These are phyloP conservation scores for Lodderomyces beijingensis DNA, from an alignment of 1,139 yeast genomes.

Conservation along the genomic window DNA sequence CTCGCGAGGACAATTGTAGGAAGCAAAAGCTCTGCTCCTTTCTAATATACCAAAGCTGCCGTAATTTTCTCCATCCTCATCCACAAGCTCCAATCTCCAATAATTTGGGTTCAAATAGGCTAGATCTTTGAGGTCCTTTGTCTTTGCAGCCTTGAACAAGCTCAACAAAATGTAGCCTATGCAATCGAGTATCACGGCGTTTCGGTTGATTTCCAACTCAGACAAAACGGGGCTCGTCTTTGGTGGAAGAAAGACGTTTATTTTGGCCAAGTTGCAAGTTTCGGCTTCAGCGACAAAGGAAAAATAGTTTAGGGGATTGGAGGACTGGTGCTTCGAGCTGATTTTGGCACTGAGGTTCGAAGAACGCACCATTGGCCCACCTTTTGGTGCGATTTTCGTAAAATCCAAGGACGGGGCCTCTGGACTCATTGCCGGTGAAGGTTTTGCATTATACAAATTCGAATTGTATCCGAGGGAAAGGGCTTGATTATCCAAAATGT, in stretches of 20 bases:
- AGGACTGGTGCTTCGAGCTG: slow-evolving; percentile 29
- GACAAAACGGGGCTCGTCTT: slow-evolving; percentile 26
- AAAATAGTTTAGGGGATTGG: slow-evolving; percentile 52
- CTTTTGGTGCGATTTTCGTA: slow-evolving; percentile 21
- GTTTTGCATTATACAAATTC: slow-evolving; percentile 5
- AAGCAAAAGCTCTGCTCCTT: slow-evolving; percentile 47
- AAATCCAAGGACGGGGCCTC: slow-evolving; percentile 17
- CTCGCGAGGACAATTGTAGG: slow-evolving; percentile 63
- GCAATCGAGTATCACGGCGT: slow-evolving; percentile 53
- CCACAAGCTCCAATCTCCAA: slow-evolving; percentile 68
- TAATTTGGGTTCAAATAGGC: slow-evolving; percentile 47
- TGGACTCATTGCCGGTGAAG: slow-evolving; percentile 2
- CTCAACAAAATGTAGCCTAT: slow-evolving; percentile 56
- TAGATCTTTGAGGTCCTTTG: slow-evolving; percentile 14
- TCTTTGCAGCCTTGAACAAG: slow-evolving; percentile 21
- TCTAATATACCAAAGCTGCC: slow-evolving; percentile 70
- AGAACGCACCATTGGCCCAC: slow-evolving; percentile 1
- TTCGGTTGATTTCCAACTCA: slow-evolving; percentile 37
- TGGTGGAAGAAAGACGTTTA: slow-evolving; percentile 39
- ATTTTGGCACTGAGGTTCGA: slow-evolving; percentile 42
- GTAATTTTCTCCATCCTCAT: slow-evolving; percentile 78
- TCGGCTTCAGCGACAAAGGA: slow-evolving; percentile 37
- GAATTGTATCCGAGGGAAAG: slow-evolving; percentile 1
- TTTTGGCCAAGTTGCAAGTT: slow-evolving; percentile 25
- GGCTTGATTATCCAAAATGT: slow-evolving; percentile 6